Conservation (phyloP, 306 rosid genomes). For the Acacia crassicarpa region DNA sequence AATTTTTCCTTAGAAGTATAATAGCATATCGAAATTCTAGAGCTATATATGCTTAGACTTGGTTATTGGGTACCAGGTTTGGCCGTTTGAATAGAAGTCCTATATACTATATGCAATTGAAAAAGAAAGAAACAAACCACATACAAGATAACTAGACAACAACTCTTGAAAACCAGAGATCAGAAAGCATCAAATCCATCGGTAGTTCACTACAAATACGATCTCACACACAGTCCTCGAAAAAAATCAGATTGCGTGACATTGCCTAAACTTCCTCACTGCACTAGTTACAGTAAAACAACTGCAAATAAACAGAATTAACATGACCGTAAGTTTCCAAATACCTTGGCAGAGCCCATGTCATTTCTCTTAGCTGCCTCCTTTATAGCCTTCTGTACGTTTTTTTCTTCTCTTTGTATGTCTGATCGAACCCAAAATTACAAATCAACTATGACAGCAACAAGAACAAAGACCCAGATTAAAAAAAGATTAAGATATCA, state of each 20-base stretch:
- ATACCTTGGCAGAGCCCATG: constrained; percentile 96
- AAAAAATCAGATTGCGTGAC: constrained; percentile 17
- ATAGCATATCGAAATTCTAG: not conserved
- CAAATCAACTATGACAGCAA: not conserved
- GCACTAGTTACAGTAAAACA: not conserved
- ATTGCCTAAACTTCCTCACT: constrained; percentile 1
- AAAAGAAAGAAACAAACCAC: not conserved
- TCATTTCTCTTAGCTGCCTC: constrained; percentile 97
- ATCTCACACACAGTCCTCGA: constrained; percentile 18
- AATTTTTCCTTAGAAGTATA: not conserved
- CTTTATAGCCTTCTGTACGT: constrained; percentile 81
- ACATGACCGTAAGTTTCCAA: not conserved
- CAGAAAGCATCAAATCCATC: not conserved
- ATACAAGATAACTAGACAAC: not conserved
- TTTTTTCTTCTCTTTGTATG: constrained; percentile 85
- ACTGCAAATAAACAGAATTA: constrained; percentile 6
- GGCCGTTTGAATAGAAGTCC: not conserved
- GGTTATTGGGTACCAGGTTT: not conserved
- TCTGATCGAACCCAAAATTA: constrained; percentile 47
- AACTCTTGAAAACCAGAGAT: not conserved
- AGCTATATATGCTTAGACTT: not conserved
- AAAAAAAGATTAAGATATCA: not conserved
- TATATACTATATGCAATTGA: not conserved
- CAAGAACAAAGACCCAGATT: constrained; percentile 12
- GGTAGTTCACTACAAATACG: not conserved